Conservation (phyloP, 2,329 filamentous ascomycete genomes). For the Paecilomyces formosus region DNA sequence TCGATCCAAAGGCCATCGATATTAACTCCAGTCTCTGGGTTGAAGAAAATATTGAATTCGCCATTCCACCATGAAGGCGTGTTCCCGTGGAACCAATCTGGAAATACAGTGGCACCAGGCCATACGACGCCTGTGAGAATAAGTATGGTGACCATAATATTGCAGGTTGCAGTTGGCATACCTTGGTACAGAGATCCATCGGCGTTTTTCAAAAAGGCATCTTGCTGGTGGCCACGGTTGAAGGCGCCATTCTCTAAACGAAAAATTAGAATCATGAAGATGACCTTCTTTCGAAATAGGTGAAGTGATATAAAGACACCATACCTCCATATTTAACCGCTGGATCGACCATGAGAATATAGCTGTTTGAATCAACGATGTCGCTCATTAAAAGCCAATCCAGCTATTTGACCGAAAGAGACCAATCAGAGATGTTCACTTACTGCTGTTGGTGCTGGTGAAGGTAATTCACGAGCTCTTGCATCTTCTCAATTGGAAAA, state of each 20-base stretch:
- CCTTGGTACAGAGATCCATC: conserved; percentile 51
- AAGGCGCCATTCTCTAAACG: conserved; percentile 46
- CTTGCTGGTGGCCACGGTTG: conserved; percentile 53
- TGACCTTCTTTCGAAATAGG: background rate
- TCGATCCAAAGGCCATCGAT: conserved; percentile 76
- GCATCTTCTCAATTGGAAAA: conserved; percentile 43
- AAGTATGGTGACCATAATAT: background rate
- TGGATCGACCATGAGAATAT: conserved; percentile 69
- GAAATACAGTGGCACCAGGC: conserved; percentile 66
- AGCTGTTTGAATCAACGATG: background rate
- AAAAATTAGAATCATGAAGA: background rate
- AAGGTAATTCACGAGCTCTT: conserved; percentile 58
- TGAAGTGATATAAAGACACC: conserved; percentile 2
- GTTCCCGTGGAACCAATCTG: conserved; percentile 67
- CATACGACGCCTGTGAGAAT: conserved; percentile 57
- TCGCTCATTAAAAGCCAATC: background rate
- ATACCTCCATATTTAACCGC: conserved; percentile 33
- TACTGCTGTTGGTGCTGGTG: conserved; percentile 60
- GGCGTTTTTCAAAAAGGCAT: conserved; percentile 43
- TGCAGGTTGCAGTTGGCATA: conserved; percentile 9
- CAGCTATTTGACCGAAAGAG: background rate
- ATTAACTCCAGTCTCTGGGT: conserved; percentile 56
- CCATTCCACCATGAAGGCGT: conserved; percentile 62
- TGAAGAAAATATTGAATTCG: conserved; percentile 61
- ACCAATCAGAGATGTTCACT: background rate